Conservation (phyloP, 2,329 filamentous ascomycete genomes). For the Aureobasidium leucospermi region DNA sequence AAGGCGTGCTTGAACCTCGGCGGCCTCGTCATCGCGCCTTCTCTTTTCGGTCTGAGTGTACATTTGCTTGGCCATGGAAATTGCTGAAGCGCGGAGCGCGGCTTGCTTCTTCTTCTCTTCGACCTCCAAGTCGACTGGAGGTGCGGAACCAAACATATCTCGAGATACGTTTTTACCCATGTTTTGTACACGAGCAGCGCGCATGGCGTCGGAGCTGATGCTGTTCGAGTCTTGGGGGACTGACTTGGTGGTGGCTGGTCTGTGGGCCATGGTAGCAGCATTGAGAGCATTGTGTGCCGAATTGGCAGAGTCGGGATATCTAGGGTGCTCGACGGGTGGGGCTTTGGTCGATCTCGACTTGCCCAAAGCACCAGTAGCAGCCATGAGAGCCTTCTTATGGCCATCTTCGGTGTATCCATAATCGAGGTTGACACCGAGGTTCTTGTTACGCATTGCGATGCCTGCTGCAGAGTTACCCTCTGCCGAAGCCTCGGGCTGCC, state of each 20-base stretch:
- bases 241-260: constrained; percentile 27
- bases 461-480: constrained; percentile 62
- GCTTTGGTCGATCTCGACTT: constrained; percentile 60
- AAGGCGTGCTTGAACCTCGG: constrained; percentile 18
- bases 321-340: constrained; percentile 33
- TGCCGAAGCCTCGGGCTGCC: constrained; percentile 42
- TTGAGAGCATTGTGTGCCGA: constrained; percentile 62
- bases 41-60: constrained; percentile 60
- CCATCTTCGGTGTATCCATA: constrained; percentile 44
- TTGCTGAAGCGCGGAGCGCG: constrained; percentile 69
- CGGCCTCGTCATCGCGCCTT: constrained; percentile 41
- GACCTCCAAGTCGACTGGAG: constrained; percentile 62
- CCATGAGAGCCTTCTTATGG: constrained; percentile 60
- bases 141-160: constrained; percentile 71
- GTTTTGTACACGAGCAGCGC: constrained; percentile 57
- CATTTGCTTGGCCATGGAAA: constrained; percentile 87
- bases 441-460: constrained; percentile 54
- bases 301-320: constrained; percentile 52
- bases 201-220: constrained; percentile 43
- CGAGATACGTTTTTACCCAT: constrained; percentile 59
- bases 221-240: constrained; percentile 9
- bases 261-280: constrained; percentile 63
- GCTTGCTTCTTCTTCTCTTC: constrained; percentile 68
- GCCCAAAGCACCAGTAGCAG: constrained; percentile 70
- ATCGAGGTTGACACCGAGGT: constrained; percentile 38